These are phyloP conservation scores for Inga oerstediana DNA, from an alignment of 306 rosid genomes.

Conservation along the genomic window DNA sequence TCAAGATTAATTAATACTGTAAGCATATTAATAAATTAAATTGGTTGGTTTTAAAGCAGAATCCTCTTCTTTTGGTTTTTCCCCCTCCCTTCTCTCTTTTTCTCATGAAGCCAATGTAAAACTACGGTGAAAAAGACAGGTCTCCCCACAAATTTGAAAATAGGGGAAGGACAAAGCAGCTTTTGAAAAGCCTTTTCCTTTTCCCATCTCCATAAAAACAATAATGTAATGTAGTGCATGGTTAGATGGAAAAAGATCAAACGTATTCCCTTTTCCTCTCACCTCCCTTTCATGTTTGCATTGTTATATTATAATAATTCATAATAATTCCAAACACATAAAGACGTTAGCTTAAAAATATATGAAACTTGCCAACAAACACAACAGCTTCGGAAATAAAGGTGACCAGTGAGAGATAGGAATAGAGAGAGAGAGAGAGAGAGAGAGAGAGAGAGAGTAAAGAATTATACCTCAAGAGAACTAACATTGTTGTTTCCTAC, in stretches of 20 bases:
- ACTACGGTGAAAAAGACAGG: constrained; percentile 53
- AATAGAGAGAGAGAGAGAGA: neutral
- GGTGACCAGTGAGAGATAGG: neutral
- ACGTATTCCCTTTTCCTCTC: constrained; percentile 49
- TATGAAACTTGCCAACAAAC: constrained; percentile 10
- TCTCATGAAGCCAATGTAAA: constrained; percentile 20
- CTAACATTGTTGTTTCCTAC: constrained; percentile 45
- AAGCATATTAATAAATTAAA: constrained; percentile 33
- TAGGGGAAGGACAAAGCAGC: constrained; percentile 59
- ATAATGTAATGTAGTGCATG: constrained; percentile 44
- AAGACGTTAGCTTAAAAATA: constrained; percentile 29
- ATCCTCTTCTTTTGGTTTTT: neutral
- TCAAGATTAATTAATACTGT: constrained; percentile 27
- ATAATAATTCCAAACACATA: constrained; percentile 37
- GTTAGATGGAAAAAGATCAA: constrained; percentile 61
- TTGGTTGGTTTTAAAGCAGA: constrained; percentile 27
- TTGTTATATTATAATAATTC: neutral
- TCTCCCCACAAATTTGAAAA: constrained; percentile 45
- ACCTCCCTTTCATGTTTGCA: constrained; percentile 44
- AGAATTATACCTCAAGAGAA: constrained; percentile 64
- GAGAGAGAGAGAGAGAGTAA: neutral
- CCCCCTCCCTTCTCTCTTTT: neutral
- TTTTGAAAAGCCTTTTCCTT: constrained; percentile 56
- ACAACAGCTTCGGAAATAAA: constrained; percentile 32
- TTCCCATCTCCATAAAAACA: constrained; percentile 44